phyloP scores from a whole-genome alignment of 208 protist genomes.

The Leishmania amazonensis region DNA sequence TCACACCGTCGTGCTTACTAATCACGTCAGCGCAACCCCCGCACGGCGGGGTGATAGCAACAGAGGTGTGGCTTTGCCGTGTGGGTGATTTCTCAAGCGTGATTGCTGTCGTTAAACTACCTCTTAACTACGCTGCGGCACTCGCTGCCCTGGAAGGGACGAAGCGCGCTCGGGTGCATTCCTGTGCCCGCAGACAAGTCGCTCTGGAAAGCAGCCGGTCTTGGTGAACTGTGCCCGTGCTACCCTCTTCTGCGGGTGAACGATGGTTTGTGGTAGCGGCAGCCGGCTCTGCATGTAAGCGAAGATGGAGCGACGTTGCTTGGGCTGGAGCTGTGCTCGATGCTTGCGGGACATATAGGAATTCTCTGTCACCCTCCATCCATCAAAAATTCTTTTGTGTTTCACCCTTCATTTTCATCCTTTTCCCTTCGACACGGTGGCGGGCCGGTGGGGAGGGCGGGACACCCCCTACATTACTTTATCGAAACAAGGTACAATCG shows the following conservation, averaged over 20 bases:
- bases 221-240: not conserved
- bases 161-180: not conserved
- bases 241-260: not conserved
- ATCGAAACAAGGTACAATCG: not conserved
- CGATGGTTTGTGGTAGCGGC: not conserved
- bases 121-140: not conserved
- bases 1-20: not conserved
- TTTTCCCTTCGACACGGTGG: not conserved
- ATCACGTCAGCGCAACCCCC: not conserved
- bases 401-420: not conserved
- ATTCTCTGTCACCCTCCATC: not conserved
- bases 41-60: not conserved
- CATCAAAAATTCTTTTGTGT: not conserved
- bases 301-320: not conserved
- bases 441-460: not conserved
- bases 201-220: not conserved
- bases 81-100: not conserved
- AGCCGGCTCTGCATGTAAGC: not conserved
- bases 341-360: not conserved
- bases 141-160: not conserved
- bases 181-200: not conserved
- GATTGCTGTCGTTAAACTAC: not conserved
- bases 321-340: not conserved
- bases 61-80: not conserved
- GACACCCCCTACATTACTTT: not conserved